Base-by-base conservation (phyloP, 345 rosid genomes). In the Mallotus nudiflorus region DNA sequence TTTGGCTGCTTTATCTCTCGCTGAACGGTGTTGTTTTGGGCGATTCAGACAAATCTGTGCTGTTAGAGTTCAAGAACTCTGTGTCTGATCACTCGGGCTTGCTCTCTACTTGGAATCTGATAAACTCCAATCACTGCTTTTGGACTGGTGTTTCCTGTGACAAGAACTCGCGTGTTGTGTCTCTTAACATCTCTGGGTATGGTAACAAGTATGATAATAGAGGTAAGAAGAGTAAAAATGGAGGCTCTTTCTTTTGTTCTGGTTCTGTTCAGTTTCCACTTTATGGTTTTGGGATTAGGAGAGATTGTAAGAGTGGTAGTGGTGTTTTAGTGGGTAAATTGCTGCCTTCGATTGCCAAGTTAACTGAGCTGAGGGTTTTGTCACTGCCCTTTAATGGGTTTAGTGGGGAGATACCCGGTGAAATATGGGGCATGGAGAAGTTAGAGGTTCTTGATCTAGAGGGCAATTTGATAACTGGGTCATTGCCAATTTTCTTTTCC, bases 381-480 rank as follows among this genome's bases (percentile, higher is more conserved):
- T 90, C 98, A 22, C 78, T 93, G 42, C 97, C 96, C 8, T 93
- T 91, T 20, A 87, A 91, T 82, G 85, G 89, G 46, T 81, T 93
- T 62, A 18, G 12, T 42, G 96, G 94, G 75, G 86, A 79, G 71
- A 77, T 93, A 73, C 94, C 97, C 50, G 27, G 56, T 25, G 94
- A 84, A 77, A 78, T 93, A 33, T 91, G 96, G 96, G 82, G 73
- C 9, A 85, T 93, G 96, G 78, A 83, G 71, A 91, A 87, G 80
- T 79, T 93, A 52, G 91, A 89, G 74, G 88, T 93, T 61, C 84
- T 93, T 82, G 98, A 93, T 88, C 86, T 93, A 20, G 98, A 93
- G 72, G 97, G 91, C 20, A 89, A 90, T 86, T 42, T 58, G 58
- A 51, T 88, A 0, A 58, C 76, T 39, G 92, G 90, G 48, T 67